Evolutionary conservation across 352 stramenopile genomes (phyloP).

Genomic region (Globisporangium emineosum): DNA sequence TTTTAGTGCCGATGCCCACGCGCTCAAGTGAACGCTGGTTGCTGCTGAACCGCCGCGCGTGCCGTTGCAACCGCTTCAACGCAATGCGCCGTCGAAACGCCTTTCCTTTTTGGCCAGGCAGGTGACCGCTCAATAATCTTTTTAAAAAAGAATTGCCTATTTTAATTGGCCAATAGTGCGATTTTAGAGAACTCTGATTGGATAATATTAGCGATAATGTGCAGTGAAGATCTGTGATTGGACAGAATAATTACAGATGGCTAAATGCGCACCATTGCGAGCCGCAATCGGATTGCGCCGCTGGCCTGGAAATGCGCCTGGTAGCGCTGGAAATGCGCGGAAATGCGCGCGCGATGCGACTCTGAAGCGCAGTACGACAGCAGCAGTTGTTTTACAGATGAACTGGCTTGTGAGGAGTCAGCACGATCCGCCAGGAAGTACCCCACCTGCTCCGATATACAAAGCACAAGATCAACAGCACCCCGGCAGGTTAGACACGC

Average conservation of each 20-base stretch:
- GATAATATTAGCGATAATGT: too few species aligned
- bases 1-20: not conserved
- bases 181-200: not conserved
- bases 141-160: not conserved
- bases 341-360: constrained; percentile 16
- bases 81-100: constrained; percentile 1
- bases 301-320: constrained; percentile 12
- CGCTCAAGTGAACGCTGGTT: not conserved
- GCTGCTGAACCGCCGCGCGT: constrained; percentile 5
- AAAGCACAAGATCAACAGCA: not conserved
- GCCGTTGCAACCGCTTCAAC: constrained; percentile 10
- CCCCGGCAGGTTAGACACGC: constrained; percentile 1
- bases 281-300: constrained; percentile 5
- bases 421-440: constrained; percentile 39
- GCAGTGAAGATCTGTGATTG: too few species aligned
- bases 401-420: not conserved
- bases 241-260: not conserved
- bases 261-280: constrained; percentile 5
- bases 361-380: constrained; percentile 55
- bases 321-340: constrained; percentile 51
- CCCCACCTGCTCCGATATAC: constrained; percentile 33
- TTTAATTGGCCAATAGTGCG: not conserved
- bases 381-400: constrained; percentile 24
- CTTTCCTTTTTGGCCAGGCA: constrained; percentile 3
- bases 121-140: not conserved